Evolutionary conservation across 352 stramenopile species (phyloP), one percentile per base, ranked within the genome.

Genomic region (Phytophthora agathidicida): DNA sequence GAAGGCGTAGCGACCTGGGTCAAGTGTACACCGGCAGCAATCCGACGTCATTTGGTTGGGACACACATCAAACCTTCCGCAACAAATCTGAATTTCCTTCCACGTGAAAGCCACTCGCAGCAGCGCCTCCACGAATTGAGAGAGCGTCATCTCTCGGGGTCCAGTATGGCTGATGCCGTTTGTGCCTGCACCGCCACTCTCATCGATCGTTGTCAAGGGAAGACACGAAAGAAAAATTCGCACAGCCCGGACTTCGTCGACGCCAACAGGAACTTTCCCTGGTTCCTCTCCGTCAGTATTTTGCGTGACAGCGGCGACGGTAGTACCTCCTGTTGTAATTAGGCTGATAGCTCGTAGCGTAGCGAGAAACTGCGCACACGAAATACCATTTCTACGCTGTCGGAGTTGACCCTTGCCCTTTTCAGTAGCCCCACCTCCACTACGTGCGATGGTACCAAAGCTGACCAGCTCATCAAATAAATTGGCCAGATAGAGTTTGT

Each of bases 201-300:
- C 53, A 17, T 76, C 53, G 6, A 55, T 45, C 20, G 44, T 51
- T 23, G 26, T 35, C 53, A 89, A 54, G 13, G 59, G 61, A 13
- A 91, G 61, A 41, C 79, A 89, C 20, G 74, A 80, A 9, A 87
- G 73, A 46, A 89, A 91, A 26, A 86, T 71, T 0, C 75, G 73
- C 42, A 86, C 69, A 6, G 75, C 75, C 9, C 75, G 71, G 20
- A 65, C 68, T 57, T 88, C 77, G 13, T 88, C 77, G 20, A 89
- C 52, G 7, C 49, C 54, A 32, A 36, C 27, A 8, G 66, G 45
- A 3, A 31, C 51, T 42, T 22, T 20, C 5, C 2, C 37, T 3
- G 17, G 38, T 45, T 22, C 35, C 13, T 61, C 61, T n/a, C 26
- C 47, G 8, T 30, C 28, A 17, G 28, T 8, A 9, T 45, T 44